These are phyloP conservation scores for Nematocida sp. DNA, from an alignment of 371 early-diverging fungal species.

Conservation along the genomic window DNA sequence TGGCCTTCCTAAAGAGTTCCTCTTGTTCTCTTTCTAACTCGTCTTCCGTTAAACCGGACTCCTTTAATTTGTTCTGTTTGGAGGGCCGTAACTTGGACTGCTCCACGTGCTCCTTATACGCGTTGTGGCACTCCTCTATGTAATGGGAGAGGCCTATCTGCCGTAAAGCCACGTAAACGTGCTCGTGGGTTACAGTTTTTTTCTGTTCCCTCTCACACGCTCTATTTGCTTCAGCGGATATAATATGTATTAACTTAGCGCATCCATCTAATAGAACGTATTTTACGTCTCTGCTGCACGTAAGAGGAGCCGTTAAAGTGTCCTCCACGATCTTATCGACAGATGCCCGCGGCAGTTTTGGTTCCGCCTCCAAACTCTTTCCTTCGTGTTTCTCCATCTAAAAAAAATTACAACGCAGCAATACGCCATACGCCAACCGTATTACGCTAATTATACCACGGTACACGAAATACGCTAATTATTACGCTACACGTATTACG, in stretches of 20 bases:
- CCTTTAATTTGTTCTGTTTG: conserved; percentile 75
- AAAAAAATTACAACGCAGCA: conserved; percentile 34
- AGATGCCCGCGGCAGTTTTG: conserved; percentile 72
- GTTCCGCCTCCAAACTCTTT: conserved; percentile 55
- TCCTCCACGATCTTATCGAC: conserved; percentile 89
- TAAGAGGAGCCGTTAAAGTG: conserved; percentile 74
- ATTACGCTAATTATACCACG: no score
- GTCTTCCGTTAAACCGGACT: conserved; percentile 80
- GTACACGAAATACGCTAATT: no score
- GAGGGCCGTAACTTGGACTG: conserved; percentile 75
- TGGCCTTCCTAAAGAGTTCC: conserved; percentile 82
- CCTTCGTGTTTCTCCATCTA: conserved; percentile 51
- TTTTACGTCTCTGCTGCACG: conserved; percentile 84
- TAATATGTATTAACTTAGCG: conserved; percentile 69
- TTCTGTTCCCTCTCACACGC: conserved; percentile 88
- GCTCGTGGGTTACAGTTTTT: conserved; percentile 93
- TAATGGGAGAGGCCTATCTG: conserved; percentile 83
- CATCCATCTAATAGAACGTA: conserved; percentile 85
- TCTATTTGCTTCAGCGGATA: conserved; percentile 80
- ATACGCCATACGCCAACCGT: no score
- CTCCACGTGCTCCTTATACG: conserved; percentile 79
- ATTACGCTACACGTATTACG: not conserved
- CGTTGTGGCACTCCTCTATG: conserved; percentile 77
- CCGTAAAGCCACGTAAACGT: conserved; percentile 80
- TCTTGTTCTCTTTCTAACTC: conserved; percentile 81